Percentiles rank a stretch among this genome's conserved stretches.
Conservation (phyloP, 495 filamentous ascomycete genomes). For the Friedmanniomyces simplex region DNA sequence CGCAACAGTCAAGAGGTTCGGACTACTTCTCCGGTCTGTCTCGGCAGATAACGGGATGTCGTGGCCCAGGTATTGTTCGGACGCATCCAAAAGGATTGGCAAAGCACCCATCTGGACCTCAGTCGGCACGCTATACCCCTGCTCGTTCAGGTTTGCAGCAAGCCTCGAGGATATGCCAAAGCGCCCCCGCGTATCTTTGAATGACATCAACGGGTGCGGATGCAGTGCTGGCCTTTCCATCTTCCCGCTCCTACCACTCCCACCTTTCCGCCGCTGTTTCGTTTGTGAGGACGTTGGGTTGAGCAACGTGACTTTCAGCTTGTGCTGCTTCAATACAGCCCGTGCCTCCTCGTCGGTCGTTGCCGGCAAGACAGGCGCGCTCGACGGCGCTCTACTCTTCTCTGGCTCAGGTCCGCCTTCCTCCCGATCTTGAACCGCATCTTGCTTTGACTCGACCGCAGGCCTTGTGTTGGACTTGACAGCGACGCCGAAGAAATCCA, state of each 20-base stretch:
- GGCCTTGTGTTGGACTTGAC: not conserved
- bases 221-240: conserved; percentile 46
- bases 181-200: conserved; percentile 54
- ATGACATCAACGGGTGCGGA: conserved; percentile 68
- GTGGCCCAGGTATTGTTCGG: not conserved
- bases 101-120: conserved; percentile 85
- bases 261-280: conserved; percentile 28
- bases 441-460: not conserved
- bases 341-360: conserved; percentile 47
- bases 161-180: conserved; percentile 64
- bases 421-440: not conserved
- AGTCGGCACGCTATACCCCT: conserved; percentile 79
- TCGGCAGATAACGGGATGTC: not conserved
- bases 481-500: conserved; percentile 30
- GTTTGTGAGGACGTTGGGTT: conserved; percentile 39
- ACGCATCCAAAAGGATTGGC: conserved; percentile 56
- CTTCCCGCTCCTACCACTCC: conserved; percentile 25
- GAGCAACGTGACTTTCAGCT: conserved; percentile 64
- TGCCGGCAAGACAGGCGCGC: not conserved
- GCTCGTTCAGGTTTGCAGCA: conserved; percentile 64
- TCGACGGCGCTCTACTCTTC: not conserved
- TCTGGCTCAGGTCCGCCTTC: not conserved
- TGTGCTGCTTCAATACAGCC: conserved; percentile 67
- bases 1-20: conserved; percentile 77
- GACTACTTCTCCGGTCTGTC: not conserved